Base-by-base conservation (phyloP, 768 basidiomycete species). In the Mycena polygramma region DNA sequence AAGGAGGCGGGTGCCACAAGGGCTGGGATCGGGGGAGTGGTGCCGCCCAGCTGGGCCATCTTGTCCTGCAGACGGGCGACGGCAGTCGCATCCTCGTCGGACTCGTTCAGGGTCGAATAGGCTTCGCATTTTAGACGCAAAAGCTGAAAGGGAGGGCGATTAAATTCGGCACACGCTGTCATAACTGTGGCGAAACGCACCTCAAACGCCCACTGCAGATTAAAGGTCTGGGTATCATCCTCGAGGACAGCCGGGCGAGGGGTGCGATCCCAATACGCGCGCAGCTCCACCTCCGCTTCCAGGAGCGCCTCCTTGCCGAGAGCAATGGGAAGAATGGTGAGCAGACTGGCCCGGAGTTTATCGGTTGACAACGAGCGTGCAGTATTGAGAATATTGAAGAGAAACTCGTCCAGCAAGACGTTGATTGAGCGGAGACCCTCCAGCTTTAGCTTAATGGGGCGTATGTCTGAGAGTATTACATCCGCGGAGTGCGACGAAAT, bases 271-370 rank as follows among this genome's bases (percentile, higher is more conserved):
- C 92, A 93, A 83, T 96, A 96, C 10, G 94, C 94, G 76, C 94
- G 87, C 54, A 98, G 80, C 79, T 98, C 97, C 51, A 98, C 86
- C 77, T 98, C 97, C 0, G 97, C 97, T 81, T 98, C 97, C 57
- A 96, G 83, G 20, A 97, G 84, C 4, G 96, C 96, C 77, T 96
- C 94, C 81, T 98, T 95, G 57, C 96, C 97, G 53, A 98, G 86
- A 59, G 90, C 86, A 7, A 92, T 94, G 10, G 94, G 92, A 36
- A 96, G 82, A 48, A 93, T 83, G 76, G 86, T 90, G 68, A 93
- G 85, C 46, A 96, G 81, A 66, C 91, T 91, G 2, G 88, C 85
- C 74, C 93, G 91, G 66, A 97, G 85, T 69, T 88, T 89, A 68
- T 94, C 89, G 9, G 94, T 93, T 30, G 88, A 82, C 53, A 96